Evolutionary conservation across 1,284 basidiomycete species (phyloP).

Genomic region (Ganoderma sp.): DNA sequence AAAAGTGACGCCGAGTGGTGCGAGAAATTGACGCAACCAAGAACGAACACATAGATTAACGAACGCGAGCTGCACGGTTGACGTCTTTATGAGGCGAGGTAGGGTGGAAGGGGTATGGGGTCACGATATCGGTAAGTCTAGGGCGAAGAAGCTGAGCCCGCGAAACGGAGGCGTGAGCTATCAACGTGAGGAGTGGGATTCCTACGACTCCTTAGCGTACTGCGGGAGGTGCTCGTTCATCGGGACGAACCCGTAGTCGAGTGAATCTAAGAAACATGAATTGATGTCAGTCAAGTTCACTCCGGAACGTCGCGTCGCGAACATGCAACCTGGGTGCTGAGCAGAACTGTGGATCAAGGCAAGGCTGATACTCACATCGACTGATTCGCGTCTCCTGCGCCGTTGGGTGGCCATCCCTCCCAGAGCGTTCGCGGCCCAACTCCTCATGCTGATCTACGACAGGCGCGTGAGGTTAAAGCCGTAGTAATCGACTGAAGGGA

Average conservation of each 20-base stretch:
- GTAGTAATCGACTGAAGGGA: slow-evolving; percentile 70
- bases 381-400: slow-evolving; percentile 56
- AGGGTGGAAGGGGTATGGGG: slow-evolving; percentile 18
- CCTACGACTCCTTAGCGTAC: slow-evolving; percentile 69
- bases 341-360: slow-evolving; percentile 10
- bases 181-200: slow-evolving; percentile 16
- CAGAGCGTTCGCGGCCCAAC: slow-evolving; percentile 67
- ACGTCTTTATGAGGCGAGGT: slow-evolving; percentile 27
- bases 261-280: slow-evolving; percentile 70
- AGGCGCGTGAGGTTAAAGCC: slow-evolving; percentile 71
- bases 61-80: slow-evolving; percentile 28
- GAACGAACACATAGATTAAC: slow-evolving; percentile 25
- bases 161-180: not conserved
- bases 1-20: slow-evolving; percentile 14
- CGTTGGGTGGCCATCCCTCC: slow-evolving; percentile 61
- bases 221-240: no score
- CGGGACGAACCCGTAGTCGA: no score
- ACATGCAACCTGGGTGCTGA: slow-evolving; percentile 16
- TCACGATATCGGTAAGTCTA: slow-evolving; percentile 9
- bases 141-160: slow-evolving; percentile 12
- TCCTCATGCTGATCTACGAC: slow-evolving; percentile 78
- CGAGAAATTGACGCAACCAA: slow-evolving; percentile 26
- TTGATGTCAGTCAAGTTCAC: slow-evolving; percentile 38
- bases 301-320: not conserved
- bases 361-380: slow-evolving; percentile 67